A percentile compares a stretch with the other conserved stretches of the same genome.
Evolutionary conservation across 1,284 basidiomycete species (phyloP).

Genomic region (Ceratobasidium sp.): DNA sequence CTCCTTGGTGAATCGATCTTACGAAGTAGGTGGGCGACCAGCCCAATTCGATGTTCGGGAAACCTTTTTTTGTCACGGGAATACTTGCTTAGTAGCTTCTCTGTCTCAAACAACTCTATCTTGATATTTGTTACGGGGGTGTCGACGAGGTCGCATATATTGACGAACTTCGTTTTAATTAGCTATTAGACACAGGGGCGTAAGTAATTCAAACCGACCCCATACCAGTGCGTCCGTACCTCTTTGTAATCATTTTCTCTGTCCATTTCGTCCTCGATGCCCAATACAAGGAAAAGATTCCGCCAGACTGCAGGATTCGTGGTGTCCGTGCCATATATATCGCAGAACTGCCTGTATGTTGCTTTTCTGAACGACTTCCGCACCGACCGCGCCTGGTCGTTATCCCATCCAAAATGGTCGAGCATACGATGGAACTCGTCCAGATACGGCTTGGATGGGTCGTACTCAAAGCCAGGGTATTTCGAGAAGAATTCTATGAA

Average conservation of each 20-base stretch:
- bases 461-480: conserved; percentile 51
- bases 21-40: no score
- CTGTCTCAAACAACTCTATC: neutral
- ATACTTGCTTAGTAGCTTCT: neutral
- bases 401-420: neutral
- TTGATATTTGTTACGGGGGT: neutral
- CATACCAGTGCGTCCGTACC: no score
- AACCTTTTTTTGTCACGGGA: neutral
- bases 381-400: neutral
- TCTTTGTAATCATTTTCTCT: no score
- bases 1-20: no score
- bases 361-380: conserved; percentile 51
- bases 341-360: conserved; percentile 57
- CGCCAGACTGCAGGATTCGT: conserved; percentile 56
- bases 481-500: conserved; percentile 51
- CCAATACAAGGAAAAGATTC: conserved; percentile 51
- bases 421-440: neutral
- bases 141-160: conserved; percentile 2
- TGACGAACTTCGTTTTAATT: neutral
- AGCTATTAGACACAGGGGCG: neutral
- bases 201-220: no score
- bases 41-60: neutral
- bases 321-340: conserved; percentile 55
- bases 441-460: conserved; percentile 38
- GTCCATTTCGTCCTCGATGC: conserved; percentile 26